Evolutionary conservation across 257 asterid genomes (phyloP).

Genomic region (Anisodus acutangulus): DNA sequence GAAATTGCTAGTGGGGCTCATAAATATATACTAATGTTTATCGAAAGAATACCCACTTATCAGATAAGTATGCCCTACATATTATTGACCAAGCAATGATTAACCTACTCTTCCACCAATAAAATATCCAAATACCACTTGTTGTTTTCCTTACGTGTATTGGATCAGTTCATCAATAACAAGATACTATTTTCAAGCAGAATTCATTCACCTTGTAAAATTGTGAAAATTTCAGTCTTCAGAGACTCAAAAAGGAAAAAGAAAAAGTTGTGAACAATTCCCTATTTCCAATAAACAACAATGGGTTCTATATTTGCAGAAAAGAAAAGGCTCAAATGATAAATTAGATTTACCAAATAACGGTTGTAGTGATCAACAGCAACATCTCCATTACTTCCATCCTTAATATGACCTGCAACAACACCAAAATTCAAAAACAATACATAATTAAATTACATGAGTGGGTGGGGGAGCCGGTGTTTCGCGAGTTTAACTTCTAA

Average conservation of each 20-base stretch:
- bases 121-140: neutral
- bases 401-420: constrained; percentile 45
- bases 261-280: neutral
- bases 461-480: no score
- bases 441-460: neutral
- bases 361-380: constrained; percentile 62
- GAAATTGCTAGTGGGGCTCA: neutral
- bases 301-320: neutral
- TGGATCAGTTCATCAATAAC: neutral
- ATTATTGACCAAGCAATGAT: neutral
- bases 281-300: neutral
- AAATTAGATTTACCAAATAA: constrained; percentile 41
- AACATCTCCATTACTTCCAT: constrained; percentile 56
- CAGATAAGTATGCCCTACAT: neutral
- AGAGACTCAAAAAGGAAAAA: no score
- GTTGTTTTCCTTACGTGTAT: neutral
- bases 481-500: no score
- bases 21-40: neutral
- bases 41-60: neutral
- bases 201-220: neutral
- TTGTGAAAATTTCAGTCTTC: neutral
- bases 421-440: neutral
- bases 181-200: neutral
- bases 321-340: neutral
- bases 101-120: neutral